These are phyloP conservation scores for Elongisporangium undulatum DNA, from an alignment of 352 stramenopile species.

Conservation along the genomic window DNA sequence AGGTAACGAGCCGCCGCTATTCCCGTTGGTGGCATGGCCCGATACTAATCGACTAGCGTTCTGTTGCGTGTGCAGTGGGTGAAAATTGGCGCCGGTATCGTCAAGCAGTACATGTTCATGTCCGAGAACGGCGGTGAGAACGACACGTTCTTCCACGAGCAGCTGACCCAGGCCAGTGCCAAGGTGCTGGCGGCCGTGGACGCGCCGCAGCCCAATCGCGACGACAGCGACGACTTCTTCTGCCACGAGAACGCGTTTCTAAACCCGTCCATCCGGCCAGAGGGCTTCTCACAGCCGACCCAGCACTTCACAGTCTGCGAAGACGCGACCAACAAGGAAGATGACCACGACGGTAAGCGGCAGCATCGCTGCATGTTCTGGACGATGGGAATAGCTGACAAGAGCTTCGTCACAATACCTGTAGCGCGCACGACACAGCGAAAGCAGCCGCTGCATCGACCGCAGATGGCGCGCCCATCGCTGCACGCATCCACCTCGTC, in stretches of 20 bases:
- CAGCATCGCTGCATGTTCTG: background rate
- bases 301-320: slow-evolving; percentile 66
- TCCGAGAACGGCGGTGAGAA: slow-evolving; percentile 23
- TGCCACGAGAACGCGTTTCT: slow-evolving; percentile 65
- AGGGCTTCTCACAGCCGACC: slow-evolving; percentile 29
- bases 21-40: background rate
- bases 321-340: slow-evolving; percentile 18
- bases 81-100: slow-evolving; percentile 46
- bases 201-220: slow-evolving; percentile 9
- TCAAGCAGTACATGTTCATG: slow-evolving; percentile 69
- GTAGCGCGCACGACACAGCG: background rate
- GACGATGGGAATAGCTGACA: background rate
- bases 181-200: slow-evolving; percentile 41
- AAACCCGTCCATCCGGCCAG: slow-evolving; percentile 46
- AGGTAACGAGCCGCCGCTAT: slow-evolving; percentile 18
- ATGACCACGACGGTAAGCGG: slow-evolving; percentile 13
- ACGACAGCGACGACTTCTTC: slow-evolving; percentile 45
- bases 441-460: slow-evolving; percentile 43
- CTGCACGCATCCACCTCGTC: slow-evolving; percentile 14
- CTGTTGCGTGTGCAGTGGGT: slow-evolving; percentile 35
- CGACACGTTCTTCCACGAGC: slow-evolving; percentile 65
- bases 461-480: slow-evolving; percentile 33
- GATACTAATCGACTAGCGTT: background rate
- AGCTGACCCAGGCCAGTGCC: slow-evolving; percentile 34
- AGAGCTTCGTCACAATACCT: background rate